A percentile compares a stretch with the other conserved stretches of the same genome.
phyloP scores from a whole-genome alignment of 2,329 filamentous ascomycete species.

The Aspergillaceae sp. region DNA sequence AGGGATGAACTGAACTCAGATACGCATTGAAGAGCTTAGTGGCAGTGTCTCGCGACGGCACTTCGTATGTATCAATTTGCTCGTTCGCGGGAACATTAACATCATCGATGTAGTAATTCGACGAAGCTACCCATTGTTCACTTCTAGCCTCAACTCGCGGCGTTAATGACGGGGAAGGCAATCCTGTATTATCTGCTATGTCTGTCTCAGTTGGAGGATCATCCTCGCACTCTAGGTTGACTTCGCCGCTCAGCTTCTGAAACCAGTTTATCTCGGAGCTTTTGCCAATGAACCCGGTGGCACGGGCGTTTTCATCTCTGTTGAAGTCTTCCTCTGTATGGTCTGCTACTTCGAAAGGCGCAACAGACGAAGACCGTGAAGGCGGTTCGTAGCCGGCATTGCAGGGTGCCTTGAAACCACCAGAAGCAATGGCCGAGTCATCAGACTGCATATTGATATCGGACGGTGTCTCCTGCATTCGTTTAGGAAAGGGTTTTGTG shows the following conservation, averaged over 20 bases:
- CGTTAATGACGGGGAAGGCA: slow-evolving; percentile 21
- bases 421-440: slow-evolving; percentile 3
- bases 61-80: slow-evolving; percentile 26
- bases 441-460: slow-evolving; percentile 17
- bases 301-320: slow-evolving; percentile 27
- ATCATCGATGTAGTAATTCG: slow-evolving; percentile 36
- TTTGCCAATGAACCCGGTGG: slow-evolving; percentile 37
- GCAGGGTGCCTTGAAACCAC: slow-evolving; percentile 12
- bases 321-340: slow-evolving; percentile 38
- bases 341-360: slow-evolving; percentile 33
- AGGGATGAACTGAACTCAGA: slow-evolving; percentile 34
- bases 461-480: slow-evolving; percentile 15
- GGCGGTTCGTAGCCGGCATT: slow-evolving; percentile 14
- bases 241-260: slow-evolving; percentile 29
- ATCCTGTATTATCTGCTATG: slow-evolving; percentile 12
- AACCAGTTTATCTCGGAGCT: slow-evolving; percentile 40
- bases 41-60: slow-evolving; percentile 31
- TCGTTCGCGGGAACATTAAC: slow-evolving; percentile 28
- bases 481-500: slow-evolving; percentile 9
- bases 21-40: slow-evolving; percentile 34
- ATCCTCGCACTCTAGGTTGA: slow-evolving; percentile 17
- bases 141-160: slow-evolving; percentile 14
- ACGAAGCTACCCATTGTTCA: slow-evolving; percentile 20
- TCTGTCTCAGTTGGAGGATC: slow-evolving; percentile 10
- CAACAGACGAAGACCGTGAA: slow-evolving; percentile 17